phyloP scores from a whole-genome alignment of 2,329 filamentous ascomycete genomes.

The Geosmithia flava region DNA sequence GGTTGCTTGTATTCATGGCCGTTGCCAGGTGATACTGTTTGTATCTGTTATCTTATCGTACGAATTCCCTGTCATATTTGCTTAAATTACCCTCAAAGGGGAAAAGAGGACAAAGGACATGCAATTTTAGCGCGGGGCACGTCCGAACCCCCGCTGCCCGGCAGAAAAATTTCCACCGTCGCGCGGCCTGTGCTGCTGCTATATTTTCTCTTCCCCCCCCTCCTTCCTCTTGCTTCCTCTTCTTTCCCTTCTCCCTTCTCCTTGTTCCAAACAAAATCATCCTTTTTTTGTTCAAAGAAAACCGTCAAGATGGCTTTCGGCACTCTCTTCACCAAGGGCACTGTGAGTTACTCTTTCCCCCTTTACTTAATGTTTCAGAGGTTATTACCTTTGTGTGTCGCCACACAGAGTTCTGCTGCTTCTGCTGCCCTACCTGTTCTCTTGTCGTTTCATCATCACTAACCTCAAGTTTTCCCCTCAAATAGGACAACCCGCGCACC shows the following conservation, averaged over 20 bases:
- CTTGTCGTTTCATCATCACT: slow-evolving; percentile 2
- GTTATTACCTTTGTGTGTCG: slow-evolving; percentile 4
- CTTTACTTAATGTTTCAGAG: neutral
- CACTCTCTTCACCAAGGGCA: slow-evolving; percentile 75
- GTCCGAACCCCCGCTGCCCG: neutral
- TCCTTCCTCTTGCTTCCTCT: slow-evolving; percentile 6
- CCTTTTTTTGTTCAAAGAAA: slow-evolving; percentile 12
- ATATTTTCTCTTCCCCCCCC: slow-evolving; percentile 7
- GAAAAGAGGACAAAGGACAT: neutral
- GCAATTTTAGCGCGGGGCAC: slow-evolving; percentile 4
- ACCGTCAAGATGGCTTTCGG: slow-evolving; percentile 79
- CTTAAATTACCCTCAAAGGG: too few relatives aligned
- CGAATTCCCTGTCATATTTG: too few relatives aligned
- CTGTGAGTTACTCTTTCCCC: slow-evolving; percentile 39
- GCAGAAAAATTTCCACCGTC: slow-evolving; percentile 17
- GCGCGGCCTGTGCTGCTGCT: slow-evolving; percentile 1
- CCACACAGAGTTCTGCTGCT: slow-evolving; percentile 1
- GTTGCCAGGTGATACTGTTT: too few relatives aligned
- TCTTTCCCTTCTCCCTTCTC: slow-evolving; percentile 10
- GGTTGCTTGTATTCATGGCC: too few relatives aligned
- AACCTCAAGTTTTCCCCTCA: neutral
- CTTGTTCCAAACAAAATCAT: slow-evolving; percentile 12
- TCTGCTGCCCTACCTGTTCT: slow-evolving; percentile 12
- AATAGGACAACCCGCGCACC: slow-evolving; percentile 85
- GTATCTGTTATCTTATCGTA: too few relatives aligned